Evolutionary conservation across 208 protist genomes (phyloP).

Genomic region (Porcisia hertigi): DNA sequence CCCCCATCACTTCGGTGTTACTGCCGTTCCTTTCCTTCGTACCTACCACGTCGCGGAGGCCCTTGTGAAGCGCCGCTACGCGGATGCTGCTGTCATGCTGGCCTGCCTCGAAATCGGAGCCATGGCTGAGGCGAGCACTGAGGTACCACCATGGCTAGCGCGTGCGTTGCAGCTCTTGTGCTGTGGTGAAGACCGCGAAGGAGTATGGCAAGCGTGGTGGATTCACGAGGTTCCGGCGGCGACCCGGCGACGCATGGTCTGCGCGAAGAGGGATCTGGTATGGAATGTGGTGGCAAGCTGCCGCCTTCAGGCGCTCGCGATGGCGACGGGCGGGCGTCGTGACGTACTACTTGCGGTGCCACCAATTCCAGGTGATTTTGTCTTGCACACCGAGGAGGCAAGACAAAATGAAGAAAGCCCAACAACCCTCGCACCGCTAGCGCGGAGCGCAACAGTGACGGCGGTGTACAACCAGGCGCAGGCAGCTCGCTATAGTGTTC

Average conservation of each 20-base stretch:
- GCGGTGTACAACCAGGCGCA: constrained; percentile 19
- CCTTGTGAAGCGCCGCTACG: constrained; percentile 37
- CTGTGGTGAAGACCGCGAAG: constrained; percentile 56
- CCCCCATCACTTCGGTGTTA: constrained; percentile 61
- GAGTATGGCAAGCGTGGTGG: constrained; percentile 50
- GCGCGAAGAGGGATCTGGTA: constrained; percentile 43
- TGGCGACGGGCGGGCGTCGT: constrained; percentile 18
- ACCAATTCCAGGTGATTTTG: constrained; percentile 69
- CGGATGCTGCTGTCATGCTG: constrained; percentile 68
- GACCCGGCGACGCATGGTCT: constrained; percentile 30
- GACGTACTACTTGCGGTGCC: constrained; percentile 23
- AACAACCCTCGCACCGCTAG: background rate
- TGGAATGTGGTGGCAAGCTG: constrained; percentile 83
- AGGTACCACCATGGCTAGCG: constrained; percentile 10
- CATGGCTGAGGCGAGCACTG: background rate
- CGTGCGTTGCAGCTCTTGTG: constrained; percentile 37
- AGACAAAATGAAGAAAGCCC: background rate
- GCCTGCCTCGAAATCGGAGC: constrained; percentile 30
- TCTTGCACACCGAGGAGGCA: constrained; percentile 9
- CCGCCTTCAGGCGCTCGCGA: constrained; percentile 42
- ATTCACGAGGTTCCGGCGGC: constrained; percentile 36
- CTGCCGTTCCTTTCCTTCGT: constrained; percentile 47
- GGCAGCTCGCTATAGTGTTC: constrained; percentile 16
- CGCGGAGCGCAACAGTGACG: background rate
- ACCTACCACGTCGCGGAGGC: constrained; percentile 69